Percentiles rank a stretch among this genome's conserved stretches.
Conservation (phyloP, 305 asterid species). For the Fraxinus floribunda region DNA sequence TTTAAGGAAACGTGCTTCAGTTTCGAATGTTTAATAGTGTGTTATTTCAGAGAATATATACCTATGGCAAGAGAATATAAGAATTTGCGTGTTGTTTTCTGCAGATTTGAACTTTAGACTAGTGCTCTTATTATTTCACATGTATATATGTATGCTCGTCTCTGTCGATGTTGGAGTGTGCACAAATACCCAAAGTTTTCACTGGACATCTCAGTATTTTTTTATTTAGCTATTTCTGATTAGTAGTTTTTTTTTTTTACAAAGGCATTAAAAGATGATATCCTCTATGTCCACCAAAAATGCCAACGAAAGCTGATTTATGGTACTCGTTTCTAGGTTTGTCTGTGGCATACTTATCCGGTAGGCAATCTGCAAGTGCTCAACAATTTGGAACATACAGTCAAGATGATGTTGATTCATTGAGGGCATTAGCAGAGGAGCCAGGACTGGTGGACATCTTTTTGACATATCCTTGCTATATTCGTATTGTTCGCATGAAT, state of each 20-base stretch:
- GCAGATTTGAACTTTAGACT: background rate
- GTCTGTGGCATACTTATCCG: slow-evolving; percentile 80
- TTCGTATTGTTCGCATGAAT: slow-evolving; percentile 15
- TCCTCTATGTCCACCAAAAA: slow-evolving; percentile 16
- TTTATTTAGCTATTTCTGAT: slow-evolving; percentile 10
- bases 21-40: slow-evolving; percentile 7
- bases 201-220: background rate
- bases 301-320: slow-evolving; percentile 35
- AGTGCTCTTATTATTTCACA: background rate
- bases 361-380: slow-evolving; percentile 61
- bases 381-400: slow-evolving; percentile 70
- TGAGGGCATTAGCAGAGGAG: slow-evolving; percentile 92
- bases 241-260: background rate
- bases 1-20: background rate
- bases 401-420: slow-evolving; percentile 90
- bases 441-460: slow-evolving; percentile 78
- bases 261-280: slow-evolving; percentile 12
- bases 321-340: slow-evolving; percentile 51
- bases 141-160: background rate
- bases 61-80: background rate
- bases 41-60: background rate
- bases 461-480: slow-evolving; percentile 80
- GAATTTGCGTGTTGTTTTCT: background rate
- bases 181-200: background rate
- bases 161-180: background rate